phyloP scores from a whole-genome alignment of 1,139 yeast genomes.

The Kazachstania sp. region DNA sequence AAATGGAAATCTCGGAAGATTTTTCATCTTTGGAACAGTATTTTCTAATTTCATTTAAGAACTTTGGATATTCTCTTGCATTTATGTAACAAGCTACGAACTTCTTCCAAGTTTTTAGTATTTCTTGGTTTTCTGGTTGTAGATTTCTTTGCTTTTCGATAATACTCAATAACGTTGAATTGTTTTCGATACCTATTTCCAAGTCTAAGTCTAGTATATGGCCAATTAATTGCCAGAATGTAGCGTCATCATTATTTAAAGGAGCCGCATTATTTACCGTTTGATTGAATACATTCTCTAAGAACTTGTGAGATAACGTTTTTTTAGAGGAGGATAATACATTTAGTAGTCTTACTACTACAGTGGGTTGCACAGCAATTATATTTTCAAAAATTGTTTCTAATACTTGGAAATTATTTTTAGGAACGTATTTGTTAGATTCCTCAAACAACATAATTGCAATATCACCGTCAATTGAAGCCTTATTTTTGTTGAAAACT shows the following conservation, averaged over 20 bases:
- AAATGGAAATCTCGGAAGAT: constrained; percentile 11
- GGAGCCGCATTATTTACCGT: constrained; percentile 9
- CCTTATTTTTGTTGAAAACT: constrained; percentile 13
- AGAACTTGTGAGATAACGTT: constrained; percentile 42
- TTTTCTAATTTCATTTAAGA: constrained; percentile 42
- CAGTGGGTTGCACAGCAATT: constrained; percentile 30
- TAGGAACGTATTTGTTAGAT: constrained; percentile 19
- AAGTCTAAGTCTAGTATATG: constrained; percentile 43
- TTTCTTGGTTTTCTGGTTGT: constrained; percentile 6
- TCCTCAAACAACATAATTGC: constrained; percentile 19
- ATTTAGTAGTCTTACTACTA: constrained; percentile 37
- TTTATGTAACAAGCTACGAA: constrained; percentile 43
- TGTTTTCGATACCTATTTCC: constrained; percentile 39
- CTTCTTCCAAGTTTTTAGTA: constrained; percentile 31
- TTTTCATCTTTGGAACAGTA: constrained; percentile 23
- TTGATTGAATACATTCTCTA: constrained; percentile 32
- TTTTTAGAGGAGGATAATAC: constrained; percentile 38
- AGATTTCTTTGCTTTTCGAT: constrained; percentile 20
- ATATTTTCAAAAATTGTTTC: constrained; percentile 40
- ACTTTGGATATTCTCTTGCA: constrained; percentile 51
- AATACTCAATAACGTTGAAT: constrained; percentile 30
- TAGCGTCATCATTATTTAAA: constrained; percentile 12
- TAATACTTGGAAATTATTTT: constrained; percentile 24
- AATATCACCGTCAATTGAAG: constrained; percentile 8
- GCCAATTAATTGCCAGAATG: constrained; percentile 38